Evolutionary conservation across 495 filamentous ascomycete genomes (phyloP), one percentile per base, ranked within the genome.

Genomic region (Cenococcum geophilum): DNA sequence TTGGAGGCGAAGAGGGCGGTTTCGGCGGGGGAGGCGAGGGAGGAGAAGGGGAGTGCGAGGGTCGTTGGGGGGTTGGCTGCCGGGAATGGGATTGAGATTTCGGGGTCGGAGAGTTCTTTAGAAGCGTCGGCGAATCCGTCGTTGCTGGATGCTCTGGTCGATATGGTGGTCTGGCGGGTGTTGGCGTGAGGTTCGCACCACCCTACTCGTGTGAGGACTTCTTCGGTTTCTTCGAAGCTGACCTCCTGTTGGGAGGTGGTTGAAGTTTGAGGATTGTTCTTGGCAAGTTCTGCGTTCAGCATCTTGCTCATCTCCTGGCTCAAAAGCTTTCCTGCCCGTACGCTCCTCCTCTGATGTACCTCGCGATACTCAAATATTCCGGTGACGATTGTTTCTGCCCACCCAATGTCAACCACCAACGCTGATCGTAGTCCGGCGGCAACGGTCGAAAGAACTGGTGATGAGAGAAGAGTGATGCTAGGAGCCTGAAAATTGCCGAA

Each of bases 351-450:
- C 34, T 80, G 80, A 23, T 74, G 70, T 5, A 96, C 80, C 65
- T 95, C 89, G 55, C 92, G 81, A 61, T 92, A 95, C 71, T 98
- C 95, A 68, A 89, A 97, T 21, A 97, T 78, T 1, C 82, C 83
- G 0, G 88, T 93, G 14, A 91, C 80, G 0, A 85, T 81, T 0
- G 89, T 92, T 70, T 97, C 95, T 43, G 81, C 80, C 93, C 93
- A 97, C 57, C 92, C 92, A 37, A 98, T 77, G 70, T 97, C 91
- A 10, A 97, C 80, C 3, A 97, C 82, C 23, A 97, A 72, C 1
- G 84, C 88, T 18, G 88, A 85, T 12, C 93, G 86, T 55, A 91
- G 76, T 4, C 93, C 93, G 9, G 91, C 90, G 35, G 85, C 87
- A 4, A 89, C 82, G n/a, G 84, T 77, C 9, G 83, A 71, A 73